A percentile compares a stretch with the other conserved stretches of the same genome.
phyloP scores from a whole-genome alignment of 257 asterid genomes.

The Nicotiana tomentosiformis region DNA sequence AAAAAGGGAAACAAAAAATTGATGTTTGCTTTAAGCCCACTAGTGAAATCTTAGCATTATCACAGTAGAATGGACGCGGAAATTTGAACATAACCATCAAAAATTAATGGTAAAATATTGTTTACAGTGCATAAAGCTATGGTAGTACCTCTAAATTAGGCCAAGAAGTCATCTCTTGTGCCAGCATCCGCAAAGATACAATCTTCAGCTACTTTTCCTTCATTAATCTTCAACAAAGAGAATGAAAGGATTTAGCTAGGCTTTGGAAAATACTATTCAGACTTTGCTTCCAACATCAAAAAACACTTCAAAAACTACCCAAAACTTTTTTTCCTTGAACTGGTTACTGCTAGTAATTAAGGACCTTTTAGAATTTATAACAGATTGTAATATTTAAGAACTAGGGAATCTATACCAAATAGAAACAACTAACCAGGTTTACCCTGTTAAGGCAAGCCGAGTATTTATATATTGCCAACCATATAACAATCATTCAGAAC shows the following conservation, averaged over 20 bases:
- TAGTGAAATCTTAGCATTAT: not conserved
- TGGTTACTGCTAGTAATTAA: not conserved
- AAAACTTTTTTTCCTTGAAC: not conserved
- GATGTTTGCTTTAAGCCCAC: not conserved
- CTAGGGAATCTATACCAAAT: not conserved
- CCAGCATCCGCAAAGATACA: slow-evolving; percentile 60
- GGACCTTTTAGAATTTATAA: not conserved
- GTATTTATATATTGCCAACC: not conserved
- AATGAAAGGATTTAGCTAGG: not conserved
- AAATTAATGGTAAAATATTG: not conserved
- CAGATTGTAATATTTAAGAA: not conserved
- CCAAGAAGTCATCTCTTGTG: slow-evolving; percentile 76
- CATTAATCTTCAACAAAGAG: slow-evolving; percentile 42
- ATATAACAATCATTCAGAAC: not conserved
- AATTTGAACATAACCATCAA: not conserved
- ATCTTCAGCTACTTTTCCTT: slow-evolving; percentile 63
- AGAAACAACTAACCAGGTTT: not conserved
- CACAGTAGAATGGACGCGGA: not conserved
- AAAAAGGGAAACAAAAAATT: not conserved
- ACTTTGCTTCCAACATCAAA: not conserved
- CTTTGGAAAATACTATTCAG: not conserved
- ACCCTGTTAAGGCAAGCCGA: not conserved
- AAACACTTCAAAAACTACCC: not conserved
- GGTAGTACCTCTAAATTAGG: slow-evolving; percentile 64
- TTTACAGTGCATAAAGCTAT: not conserved